A percentile compares a stretch with the other conserved stretches of the same genome.
phyloP scores from a whole-genome alignment of 768 basidiomycete species.

The Tremella yokohamensis region DNA sequence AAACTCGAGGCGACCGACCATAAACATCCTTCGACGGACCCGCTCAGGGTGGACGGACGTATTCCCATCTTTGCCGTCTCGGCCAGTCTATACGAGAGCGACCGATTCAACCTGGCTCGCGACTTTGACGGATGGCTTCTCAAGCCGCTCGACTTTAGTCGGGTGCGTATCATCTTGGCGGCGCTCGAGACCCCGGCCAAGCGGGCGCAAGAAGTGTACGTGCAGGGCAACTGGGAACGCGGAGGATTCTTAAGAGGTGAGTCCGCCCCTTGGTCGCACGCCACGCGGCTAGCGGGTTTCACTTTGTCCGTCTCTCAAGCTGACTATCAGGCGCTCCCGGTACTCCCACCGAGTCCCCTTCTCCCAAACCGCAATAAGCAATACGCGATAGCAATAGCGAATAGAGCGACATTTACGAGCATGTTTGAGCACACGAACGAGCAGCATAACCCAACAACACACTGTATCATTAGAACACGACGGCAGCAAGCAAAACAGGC shows the following conservation, averaged over 20 bases:
- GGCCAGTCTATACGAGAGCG: conserved; percentile 63
- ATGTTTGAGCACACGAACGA: too few species aligned
- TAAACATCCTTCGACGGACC: conserved; percentile 34
- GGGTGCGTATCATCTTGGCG: conserved; percentile 60
- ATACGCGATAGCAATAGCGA: too few species aligned
- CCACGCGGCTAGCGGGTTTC: too few species aligned
- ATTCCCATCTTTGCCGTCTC: conserved; percentile 80
- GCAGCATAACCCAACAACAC: too few species aligned
- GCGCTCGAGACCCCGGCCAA: conserved; percentile 61
- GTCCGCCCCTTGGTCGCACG: conserved; percentile 3
- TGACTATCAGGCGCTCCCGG: too few species aligned
- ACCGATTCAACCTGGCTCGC: conserved; percentile 58
- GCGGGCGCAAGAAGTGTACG: conserved; percentile 57
- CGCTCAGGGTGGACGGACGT: conserved; percentile 61
- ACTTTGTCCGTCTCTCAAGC: background rate
- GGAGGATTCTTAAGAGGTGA: conserved; percentile 49
- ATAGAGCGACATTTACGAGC: too few species aligned
- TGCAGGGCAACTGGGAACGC: conserved; percentile 51
- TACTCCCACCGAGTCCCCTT: too few species aligned
- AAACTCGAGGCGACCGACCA: conserved; percentile 55
- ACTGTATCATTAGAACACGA: too few species aligned
- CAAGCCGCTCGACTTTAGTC: conserved; percentile 75
- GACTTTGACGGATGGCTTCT: conserved; percentile 80
- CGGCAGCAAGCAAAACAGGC: too few species aligned
- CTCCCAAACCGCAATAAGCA: too few species aligned